Evolutionary conservation across 306 rosid genomes (phyloP), one percentile per base, ranked within the genome.

Genomic region (Ceratonia siliqua): DNA sequence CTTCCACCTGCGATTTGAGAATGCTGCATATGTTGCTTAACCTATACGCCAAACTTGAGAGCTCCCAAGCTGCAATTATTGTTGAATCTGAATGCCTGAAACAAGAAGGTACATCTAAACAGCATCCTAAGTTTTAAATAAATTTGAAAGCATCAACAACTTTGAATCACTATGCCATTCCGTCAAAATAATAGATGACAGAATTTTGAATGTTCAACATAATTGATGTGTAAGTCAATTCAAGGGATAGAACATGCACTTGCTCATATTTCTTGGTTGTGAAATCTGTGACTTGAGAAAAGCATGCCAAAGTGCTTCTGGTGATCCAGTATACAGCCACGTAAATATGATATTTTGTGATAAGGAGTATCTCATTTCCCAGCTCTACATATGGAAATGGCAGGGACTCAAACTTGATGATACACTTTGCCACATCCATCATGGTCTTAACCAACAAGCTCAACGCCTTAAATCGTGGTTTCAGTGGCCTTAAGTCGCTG

Each of bases 31-130:
- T 78, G 66, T 27, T 84, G 41, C 79, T 82, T 4, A 89, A 82
- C 85, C 85, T 89, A 61, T 89, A 89, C 1, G 87, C 79, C 90
- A 88, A 79, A 41, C 89, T 88, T 0, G 96, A 81, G 36, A 89
- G 80, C 63, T 94, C 97, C 96, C 98, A 94, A 7, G 87, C 32
- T 63, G 90, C 94, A 10, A 79, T 38, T 25, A 70, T 78, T 67
- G 83, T 42, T 73, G 86, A 82, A 77, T 70, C 81, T 33, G 81
- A n/a, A 24, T 72, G 74, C 85, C 93, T 89, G 82, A 70, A 63
- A 64, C 17, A 15, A 53, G 22, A 21, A 14, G 46, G 75, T 52
- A 28, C 35, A 58, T 68, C 67, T 58, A 21, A 54, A 57, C 14
- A 56, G 15, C 75, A 72, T 66, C 63, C 73, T 33, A 32, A 5